phyloP scores from a whole-genome alignment of 1,284 basidiomycete species.

The Polyporus tsugae region DNA sequence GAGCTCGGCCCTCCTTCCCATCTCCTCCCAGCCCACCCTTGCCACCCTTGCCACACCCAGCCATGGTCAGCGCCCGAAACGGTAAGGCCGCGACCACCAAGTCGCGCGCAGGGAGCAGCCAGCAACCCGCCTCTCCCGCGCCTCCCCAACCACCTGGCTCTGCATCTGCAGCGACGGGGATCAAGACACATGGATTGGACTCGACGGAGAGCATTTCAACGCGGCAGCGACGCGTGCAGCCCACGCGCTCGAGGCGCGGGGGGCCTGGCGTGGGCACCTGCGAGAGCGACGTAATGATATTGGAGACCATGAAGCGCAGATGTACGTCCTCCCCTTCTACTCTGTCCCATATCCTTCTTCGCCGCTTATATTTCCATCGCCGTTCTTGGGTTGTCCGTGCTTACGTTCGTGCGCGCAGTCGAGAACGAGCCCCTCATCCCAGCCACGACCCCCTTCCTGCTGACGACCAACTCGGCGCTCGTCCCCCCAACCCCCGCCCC shows the following conservation, averaged over 20 bases:
- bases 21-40: not conserved
- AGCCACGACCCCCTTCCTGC: conserved; percentile 64
- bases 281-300: conserved; percentile 84
- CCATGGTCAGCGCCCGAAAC: conserved; percentile 27
- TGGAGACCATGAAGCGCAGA: conserved; percentile 82
- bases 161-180: not conserved
- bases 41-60: conserved; percentile 8
- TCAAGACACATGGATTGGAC: conserved; percentile 22
- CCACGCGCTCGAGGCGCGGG: conserved; percentile 80
- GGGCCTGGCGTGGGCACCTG: conserved; percentile 79
- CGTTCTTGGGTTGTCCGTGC: not conserved
- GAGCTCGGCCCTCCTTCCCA: conserved; percentile 13
- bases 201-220: conserved; percentile 37
- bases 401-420: conserved; percentile 49
- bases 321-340: conserved; percentile 57
- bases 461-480: conserved; percentile 72
- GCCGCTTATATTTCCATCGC: not conserved
- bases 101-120: conserved; percentile 26
- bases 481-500: conserved; percentile 34
- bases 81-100: conserved; percentile 17
- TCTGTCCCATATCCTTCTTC: not conserved
- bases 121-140: conserved; percentile 28
- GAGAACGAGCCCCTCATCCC: conserved; percentile 79
- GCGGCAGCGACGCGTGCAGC: conserved; percentile 77
- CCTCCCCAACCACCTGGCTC: conserved; percentile 25